Evolutionary conservation across 768 basidiomycete genomes (phyloP), one percentile per base, ranked within the genome.

Genomic region (Lanmaoa rubissima): DNA sequence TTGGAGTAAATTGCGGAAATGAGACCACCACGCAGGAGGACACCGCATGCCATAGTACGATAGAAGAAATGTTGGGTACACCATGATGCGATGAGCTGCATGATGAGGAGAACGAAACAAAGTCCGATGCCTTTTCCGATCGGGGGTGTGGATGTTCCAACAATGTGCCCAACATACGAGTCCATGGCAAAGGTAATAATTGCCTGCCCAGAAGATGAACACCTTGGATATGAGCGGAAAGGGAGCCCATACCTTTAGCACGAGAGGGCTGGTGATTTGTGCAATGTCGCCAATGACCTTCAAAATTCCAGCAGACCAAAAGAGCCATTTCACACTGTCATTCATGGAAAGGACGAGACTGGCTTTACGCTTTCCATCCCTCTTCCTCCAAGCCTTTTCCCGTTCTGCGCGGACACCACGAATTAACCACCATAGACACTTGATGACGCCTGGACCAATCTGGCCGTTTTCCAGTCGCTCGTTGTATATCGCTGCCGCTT

Each of bases 1-100:
- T 88, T 85, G 28, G 83, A 79, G 72, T 94, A 97, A 38, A 97
- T 87, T 1, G 90, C 86, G 1, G 90, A 87, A 62, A 97, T 96
- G 44, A 97, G 79, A 2, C 92, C 93, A 10, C 87, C 87, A 35
- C 94, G 85, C 14, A 90, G 66, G 16, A 94, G 80, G 3, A 95
- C 92, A 26, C 95, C 94, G 12, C 85, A 81, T 1, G 84, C 83
- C 31, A 83, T 79, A 38, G 78, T 76, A 10, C 89, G 82, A 67
- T 92, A 91, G 78, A 94, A 93, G 73, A 90, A 94, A 63, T 94
- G 91, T 57, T 95, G 84, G 9, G 82, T 79, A 61, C 82, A 83
- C 52, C 92, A 63, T 1, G 88, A 89, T 0, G 85, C 69, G 36
- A 86, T 66, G 35, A 92, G 50, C 64, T 92, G 88, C 62, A 97